phyloP scores from a whole-genome alignment of 192 early-diverging fungal species.

The Backusella macrospora region DNA sequence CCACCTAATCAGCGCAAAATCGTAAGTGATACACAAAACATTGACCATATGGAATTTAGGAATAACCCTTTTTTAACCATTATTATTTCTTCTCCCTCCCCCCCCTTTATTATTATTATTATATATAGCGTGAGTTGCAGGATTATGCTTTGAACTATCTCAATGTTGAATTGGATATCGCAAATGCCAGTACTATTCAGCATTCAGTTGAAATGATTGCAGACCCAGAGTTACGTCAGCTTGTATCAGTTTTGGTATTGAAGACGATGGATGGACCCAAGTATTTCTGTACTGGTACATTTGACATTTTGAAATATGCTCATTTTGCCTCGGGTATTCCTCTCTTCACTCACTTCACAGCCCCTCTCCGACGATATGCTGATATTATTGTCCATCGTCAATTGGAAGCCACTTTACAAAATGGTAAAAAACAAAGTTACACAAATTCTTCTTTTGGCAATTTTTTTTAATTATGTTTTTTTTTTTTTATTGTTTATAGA shows the following conservation, averaged over 20 bases:
- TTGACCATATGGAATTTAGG: background rate
- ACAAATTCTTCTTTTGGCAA: background rate
- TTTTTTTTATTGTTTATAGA: slow-evolving; percentile 36
- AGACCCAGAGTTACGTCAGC: slow-evolving; percentile 62
- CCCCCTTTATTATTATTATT: background rate
- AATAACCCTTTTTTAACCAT: background rate
- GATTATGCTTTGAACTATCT: slow-evolving; percentile 68
- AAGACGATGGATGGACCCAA: slow-evolving; percentile 98
- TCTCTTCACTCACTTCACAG: slow-evolving; percentile 98
- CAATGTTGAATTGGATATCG: slow-evolving; percentile 75
- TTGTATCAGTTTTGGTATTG: slow-evolving; percentile 80
- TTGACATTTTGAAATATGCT: slow-evolving; percentile 70
- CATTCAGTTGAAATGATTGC: slow-evolving; percentile 61
- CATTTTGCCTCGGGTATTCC: slow-evolving; percentile 91
- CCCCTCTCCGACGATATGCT: slow-evolving; percentile 93
- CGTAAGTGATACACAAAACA: slow-evolving; percentile 18
- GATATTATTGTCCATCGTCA: slow-evolving; percentile 95
- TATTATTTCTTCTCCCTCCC: background rate
- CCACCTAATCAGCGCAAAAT: slow-evolving; percentile 60
- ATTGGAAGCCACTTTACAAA: slow-evolving; percentile 64
- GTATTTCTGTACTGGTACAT: slow-evolving; percentile 93
- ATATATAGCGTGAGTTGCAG: slow-evolving; percentile 36
- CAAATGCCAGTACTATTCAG: slow-evolving; percentile 58
- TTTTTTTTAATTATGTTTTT: background rate
- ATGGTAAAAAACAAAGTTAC: background rate